Base-by-base conservation (phyloP, 2,329 filamentous ascomycete genomes). In the Penicillium sp. region DNA sequence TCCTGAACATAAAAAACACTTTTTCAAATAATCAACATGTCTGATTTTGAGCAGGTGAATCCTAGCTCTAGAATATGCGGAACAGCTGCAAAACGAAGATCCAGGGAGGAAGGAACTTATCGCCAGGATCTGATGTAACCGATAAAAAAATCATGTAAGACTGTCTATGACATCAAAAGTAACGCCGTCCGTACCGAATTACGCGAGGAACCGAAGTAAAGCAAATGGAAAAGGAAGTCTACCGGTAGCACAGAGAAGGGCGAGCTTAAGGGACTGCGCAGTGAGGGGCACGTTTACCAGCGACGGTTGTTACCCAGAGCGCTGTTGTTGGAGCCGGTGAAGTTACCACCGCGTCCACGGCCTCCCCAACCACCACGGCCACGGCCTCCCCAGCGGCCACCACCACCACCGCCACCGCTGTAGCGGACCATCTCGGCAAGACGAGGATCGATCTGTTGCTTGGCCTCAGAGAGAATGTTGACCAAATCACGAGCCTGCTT, bases 401-500 rank as follows among this genome's bases (percentile, higher is more conserved):
- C 86, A 61, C 88, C 85, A 21, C 42, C 42, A 50, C 89, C 89
- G 55, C 91, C 91, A 60, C 92, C 91, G 64, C 91, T 86, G 73
- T 92, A 97, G 75, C 94, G 90, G 66, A 86, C 87, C 94, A 99
- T 97, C 83, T 99, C 94, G 61, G 87, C 87, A 61, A 99, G 88
- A 75, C 92, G 89, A 71, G 94, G 94, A 71, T 97, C 94, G 76
- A 99, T 92, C 78, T 95, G 89, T 82, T 99, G 94, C 83, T 97
- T 97, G 64, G 94, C 92, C 80, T 99, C 94, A 72, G 88, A 88
- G 67, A 99, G 88, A 69, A 99, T 91, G 68, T 85, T 84, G 67
- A 99, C 88, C 72, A 99, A 87, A 80, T 99, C 94, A 84, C 94
- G 93, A 79, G 94, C 93, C 86, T 94, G 90, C 82, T 93, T 94